Evolutionary conservation across 371 early-diverging fungal species (phyloP).

Genomic region (Umbelopsis sp.): DNA sequence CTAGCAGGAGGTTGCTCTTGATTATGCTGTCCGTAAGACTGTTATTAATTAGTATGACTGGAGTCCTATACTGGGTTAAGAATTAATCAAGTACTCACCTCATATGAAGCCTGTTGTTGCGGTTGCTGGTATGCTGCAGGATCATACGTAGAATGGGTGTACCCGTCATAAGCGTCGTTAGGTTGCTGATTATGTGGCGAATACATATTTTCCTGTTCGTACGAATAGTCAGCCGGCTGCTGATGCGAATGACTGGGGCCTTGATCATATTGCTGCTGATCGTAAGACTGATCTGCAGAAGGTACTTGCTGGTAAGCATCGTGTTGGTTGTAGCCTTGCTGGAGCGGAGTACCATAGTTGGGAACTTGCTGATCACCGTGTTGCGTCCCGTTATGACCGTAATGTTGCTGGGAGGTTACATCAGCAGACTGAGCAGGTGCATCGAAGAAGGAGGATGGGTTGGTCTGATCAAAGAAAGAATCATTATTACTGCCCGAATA

Average conservation of each 20-base stretch:
- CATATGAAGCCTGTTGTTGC: not conserved
- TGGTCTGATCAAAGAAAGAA: constrained; percentile 12
- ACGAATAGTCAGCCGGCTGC: not conserved
- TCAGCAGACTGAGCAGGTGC: not conserved
- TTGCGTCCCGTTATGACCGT: not conserved
- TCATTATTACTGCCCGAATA: not conserved
- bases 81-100: no score
- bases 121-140: not conserved
- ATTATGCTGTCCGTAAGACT: not conserved
- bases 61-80: no score
- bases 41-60: no score
- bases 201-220: not conserved
- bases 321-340: not conserved
- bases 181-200: not conserved
- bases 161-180: not conserved
- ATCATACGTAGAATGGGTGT: not conserved
- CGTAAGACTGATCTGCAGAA: not conserved
- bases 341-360: not conserved
- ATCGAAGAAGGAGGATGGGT: not conserved
- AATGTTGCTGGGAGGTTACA: not conserved
- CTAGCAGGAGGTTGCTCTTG: not conserved
- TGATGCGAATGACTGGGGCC: not conserved
- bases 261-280: not conserved
- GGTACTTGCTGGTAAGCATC: constrained; percentile 1
- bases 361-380: constrained; percentile 6